Conservation (phyloP, 2,329 filamentous ascomycete genomes). For the Cordyceps javanica region DNA sequence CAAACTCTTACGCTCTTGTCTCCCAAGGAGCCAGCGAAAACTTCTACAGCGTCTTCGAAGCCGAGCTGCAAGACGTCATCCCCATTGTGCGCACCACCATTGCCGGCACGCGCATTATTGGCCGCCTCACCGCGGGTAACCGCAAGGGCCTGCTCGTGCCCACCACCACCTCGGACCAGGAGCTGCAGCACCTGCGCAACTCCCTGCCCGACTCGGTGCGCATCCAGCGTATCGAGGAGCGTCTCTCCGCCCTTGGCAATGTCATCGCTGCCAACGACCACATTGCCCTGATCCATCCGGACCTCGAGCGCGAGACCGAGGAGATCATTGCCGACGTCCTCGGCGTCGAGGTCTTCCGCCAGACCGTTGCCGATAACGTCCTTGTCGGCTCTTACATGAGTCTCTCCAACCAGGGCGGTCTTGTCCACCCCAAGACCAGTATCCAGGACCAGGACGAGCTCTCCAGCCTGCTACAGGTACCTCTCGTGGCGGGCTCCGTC, state of each 20-base stretch:
- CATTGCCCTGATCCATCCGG: constrained; percentile 91
- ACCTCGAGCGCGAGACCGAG: constrained; percentile 95
- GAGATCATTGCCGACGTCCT: constrained; percentile 96
- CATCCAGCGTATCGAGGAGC: constrained; percentile 96
- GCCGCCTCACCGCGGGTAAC: constrained; percentile 92
- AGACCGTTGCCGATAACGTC: constrained; percentile 96
- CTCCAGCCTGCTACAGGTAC: constrained; percentile 86
- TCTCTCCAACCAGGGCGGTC: constrained; percentile 88
- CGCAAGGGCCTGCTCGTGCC: constrained; percentile 94
- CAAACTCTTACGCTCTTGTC: constrained; percentile 93
- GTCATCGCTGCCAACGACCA: constrained; percentile 97
- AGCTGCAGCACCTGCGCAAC: constrained; percentile 94
- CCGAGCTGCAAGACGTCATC: constrained; percentile 94
- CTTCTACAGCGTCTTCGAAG: constrained; percentile 98
- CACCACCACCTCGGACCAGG: constrained; percentile 93
- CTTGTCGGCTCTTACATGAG: constrained; percentile 96
- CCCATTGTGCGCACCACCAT: constrained; percentile 96
- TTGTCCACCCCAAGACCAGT: constrained; percentile 94
- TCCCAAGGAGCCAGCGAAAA: constrained; percentile 95
- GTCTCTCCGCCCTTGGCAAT: constrained; percentile 90
- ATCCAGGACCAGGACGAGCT: constrained; percentile 99
- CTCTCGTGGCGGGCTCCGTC: constrained; percentile 86
- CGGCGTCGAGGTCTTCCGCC: constrained; percentile 82
- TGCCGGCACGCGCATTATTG: constrained; percentile 92
- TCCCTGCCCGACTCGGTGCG: constrained; percentile 85